These are phyloP conservation scores for Xylaria longipes DNA, from an alignment of 495 filamentous ascomycete genomes.

Conservation along the genomic window DNA sequence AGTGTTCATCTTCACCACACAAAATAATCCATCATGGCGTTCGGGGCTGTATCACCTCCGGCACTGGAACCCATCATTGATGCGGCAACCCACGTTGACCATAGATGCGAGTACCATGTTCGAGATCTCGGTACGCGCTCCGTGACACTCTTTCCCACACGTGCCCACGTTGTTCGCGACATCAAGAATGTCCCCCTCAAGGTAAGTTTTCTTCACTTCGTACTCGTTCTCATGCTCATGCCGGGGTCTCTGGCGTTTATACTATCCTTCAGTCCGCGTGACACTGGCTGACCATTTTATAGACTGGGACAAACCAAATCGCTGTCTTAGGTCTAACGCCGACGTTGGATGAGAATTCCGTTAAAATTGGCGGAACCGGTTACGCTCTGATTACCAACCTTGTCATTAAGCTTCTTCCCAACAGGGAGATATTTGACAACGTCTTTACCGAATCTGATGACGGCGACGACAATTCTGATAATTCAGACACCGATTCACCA, in stretches of 20 bases:
- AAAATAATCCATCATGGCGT: not conserved
- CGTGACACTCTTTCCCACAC: slow-evolving; percentile 63
- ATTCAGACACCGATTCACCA: slow-evolving; percentile 43
- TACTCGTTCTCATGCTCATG: not conserved
- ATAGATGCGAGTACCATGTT: slow-evolving; percentile 56
- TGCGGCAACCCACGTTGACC: slow-evolving; percentile 36
- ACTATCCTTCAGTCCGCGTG: not conserved
- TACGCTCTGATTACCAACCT: slow-evolving; percentile 70
- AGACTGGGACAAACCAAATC: slow-evolving; percentile 70
- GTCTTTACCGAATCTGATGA: slow-evolving; percentile 58
- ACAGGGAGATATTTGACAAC: slow-evolving; percentile 63
- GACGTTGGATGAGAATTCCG: slow-evolving; percentile 67
- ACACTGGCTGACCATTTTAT: not conserved
- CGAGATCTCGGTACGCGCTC: slow-evolving; percentile 63
- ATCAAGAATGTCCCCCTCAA: slow-evolving; percentile 65
- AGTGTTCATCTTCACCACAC: not conserved
- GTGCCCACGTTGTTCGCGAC: slow-evolving; percentile 67
- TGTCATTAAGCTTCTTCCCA: slow-evolving; percentile 66
- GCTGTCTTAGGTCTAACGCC: slow-evolving; percentile 69
- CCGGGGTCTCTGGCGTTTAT: not conserved
- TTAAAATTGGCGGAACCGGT: slow-evolving; percentile 73
- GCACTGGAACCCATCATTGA: not conserved
- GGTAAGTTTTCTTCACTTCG: slow-evolving; percentile 41
- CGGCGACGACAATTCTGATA: slow-evolving; percentile 40
- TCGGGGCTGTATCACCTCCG: not conserved